Base-by-base conservation (phyloP, 208 protist genomes). In the Leptomonas pyrrhocoris region DNA sequence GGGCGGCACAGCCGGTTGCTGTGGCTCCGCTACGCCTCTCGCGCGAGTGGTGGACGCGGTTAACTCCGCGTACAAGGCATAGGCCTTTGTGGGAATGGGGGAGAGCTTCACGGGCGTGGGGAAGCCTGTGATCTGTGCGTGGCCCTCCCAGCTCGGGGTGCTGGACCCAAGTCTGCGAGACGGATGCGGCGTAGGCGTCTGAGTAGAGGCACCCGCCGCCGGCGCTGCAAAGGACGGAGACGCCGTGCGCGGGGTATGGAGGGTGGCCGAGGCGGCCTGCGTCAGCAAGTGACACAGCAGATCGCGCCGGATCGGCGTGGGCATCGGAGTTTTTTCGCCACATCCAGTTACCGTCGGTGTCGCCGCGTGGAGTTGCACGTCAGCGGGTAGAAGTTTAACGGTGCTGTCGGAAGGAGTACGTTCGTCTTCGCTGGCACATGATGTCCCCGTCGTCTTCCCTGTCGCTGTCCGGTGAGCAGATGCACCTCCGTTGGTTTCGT, bases 41-140 rank as follows among this genome's bases (percentile, higher is more conserved):
- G 61, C 45, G 38, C 28, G 48, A 38, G 42, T 43, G 27, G 40
- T 19, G 11, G 58, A n/a, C 1, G 43, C 58, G 13, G 28, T 25
- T 25, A 64, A 25, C 16, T 64, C 58, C 25, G 58, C 23, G 28
- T 18, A 4, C 23, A 50, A 34, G 13, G 49, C 27, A 49, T 77
- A 79, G 18, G 42, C 55, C 50, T 89, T 89, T 1, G 68, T 85
- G 3, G 84, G 84, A 23, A 89, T 86, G 25, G 84, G 80, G 3
- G 80, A 89, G 23, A 86, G 64, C 50, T 86, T 86, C 54, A 89
- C 80, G 0, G 84, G 84, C 8, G 84, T 81, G 0, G 84, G 84
- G 38, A 86, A 89, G 2, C 84, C 80, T 6, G 80, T 86, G 61
- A 81, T 77, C 31, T 61, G 56, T 36, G 57, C 63, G 15, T 60